Conservation (phyloP, 2,329 filamentous ascomycete genomes). For the Colletotrichum aenigma region DNA sequence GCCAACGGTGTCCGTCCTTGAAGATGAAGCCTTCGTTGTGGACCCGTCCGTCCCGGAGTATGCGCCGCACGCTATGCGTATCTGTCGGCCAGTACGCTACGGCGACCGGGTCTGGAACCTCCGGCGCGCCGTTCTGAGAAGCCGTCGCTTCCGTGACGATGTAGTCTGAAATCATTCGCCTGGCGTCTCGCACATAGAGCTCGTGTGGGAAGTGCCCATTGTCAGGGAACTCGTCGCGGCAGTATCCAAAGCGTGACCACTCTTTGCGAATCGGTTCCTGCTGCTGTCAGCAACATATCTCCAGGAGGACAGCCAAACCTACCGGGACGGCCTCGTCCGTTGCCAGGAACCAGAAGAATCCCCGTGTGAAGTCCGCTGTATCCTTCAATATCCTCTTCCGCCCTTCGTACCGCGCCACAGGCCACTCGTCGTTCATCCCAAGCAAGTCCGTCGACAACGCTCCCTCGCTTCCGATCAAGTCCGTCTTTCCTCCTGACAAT, state of each 20-base stretch:
- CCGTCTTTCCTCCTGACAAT: slow-evolving; percentile 21
- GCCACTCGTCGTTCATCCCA: slow-evolving; percentile 24
- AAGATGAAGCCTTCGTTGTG: slow-evolving; percentile 28
- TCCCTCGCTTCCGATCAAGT: slow-evolving; percentile 21
- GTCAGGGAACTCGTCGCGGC: slow-evolving; percentile 28
- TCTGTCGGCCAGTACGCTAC: slow-evolving; percentile 28
- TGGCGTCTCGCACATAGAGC: slow-evolving; percentile 30
- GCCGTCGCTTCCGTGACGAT: slow-evolving; percentile 26
- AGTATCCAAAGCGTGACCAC: slow-evolving; percentile 26
- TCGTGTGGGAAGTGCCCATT: slow-evolving; percentile 29
- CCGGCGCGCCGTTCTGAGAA: slow-evolving; percentile 6
- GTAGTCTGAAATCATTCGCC: slow-evolving; percentile 27
- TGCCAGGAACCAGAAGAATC: slow-evolving; percentile 21
- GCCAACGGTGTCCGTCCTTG: slow-evolving; percentile 22
- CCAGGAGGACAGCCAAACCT: not conserved
- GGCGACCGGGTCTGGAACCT: slow-evolving; percentile 20
- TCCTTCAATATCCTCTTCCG: slow-evolving; percentile 16
- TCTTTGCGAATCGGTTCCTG: slow-evolving; percentile 18
- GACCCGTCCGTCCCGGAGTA: slow-evolving; percentile 23
- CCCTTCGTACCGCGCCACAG: not conserved
- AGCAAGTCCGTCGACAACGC: slow-evolving; percentile 25
- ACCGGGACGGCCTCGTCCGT: slow-evolving; percentile 19
- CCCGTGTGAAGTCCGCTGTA: slow-evolving; percentile 21
- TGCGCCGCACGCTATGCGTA: slow-evolving; percentile 25
- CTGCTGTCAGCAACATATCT: not conserved